Evolutionary conservation across 306 rosid species (phyloP).

Genomic region (Erythrophleum fordii): DNA sequence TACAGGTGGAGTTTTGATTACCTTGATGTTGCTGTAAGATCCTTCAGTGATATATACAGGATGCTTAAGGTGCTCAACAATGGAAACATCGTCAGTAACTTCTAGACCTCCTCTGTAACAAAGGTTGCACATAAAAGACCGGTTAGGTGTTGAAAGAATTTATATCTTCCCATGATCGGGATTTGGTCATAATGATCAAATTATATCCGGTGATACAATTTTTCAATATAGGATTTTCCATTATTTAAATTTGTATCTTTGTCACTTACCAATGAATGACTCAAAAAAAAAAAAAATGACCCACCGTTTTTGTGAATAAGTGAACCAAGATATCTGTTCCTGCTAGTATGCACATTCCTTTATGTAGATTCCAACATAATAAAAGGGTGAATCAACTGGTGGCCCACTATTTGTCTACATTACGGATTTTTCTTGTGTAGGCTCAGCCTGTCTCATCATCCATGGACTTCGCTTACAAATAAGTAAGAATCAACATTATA

Average conservation of each 20-base stretch:
- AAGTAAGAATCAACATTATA: too few species aligned
- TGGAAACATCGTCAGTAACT: constrained; percentile 96
- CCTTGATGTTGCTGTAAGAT: constrained; percentile 97
- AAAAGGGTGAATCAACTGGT: background rate
- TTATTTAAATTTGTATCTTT: background rate
- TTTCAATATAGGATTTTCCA: background rate
- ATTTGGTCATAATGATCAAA: background rate
- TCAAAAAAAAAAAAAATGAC: too few species aligned
- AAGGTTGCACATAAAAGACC: constrained; percentile 28
- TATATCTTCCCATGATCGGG: constrained; percentile 15
- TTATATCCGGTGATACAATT: background rate
- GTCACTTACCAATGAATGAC: background rate
- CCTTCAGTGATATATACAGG: constrained; percentile 92
- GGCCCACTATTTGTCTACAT: background rate
- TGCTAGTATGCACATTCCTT: constrained; percentile 2
- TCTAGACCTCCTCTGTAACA: constrained; percentile 79
- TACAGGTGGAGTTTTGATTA: constrained; percentile 33
- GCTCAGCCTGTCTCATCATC: background rate
- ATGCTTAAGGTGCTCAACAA: constrained; percentile 83
- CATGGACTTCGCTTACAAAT: too few species aligned
- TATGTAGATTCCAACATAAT: too few species aligned
- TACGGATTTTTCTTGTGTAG: too few species aligned
- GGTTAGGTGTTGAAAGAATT: constrained; percentile 29
- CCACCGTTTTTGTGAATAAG: too few species aligned
- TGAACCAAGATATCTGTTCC: constrained; percentile 27